Conservation (phyloP, 805 yeast species). For the Barnettozyma salicaria region DNA sequence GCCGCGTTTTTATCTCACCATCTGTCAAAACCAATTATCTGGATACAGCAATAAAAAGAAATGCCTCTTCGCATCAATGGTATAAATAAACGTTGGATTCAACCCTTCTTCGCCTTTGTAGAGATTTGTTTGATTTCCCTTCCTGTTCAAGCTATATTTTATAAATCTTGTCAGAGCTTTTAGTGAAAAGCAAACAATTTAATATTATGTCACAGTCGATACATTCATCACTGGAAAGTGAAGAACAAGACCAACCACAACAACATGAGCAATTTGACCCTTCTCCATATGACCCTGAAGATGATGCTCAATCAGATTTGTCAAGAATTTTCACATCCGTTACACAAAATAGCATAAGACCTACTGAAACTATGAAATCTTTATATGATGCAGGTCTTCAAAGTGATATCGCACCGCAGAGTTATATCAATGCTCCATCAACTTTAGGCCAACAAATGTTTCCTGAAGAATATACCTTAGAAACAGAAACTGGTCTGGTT, state of each 20-base stretch:
- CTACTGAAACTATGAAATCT: constrained; percentile 72
- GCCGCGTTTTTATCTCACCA: constrained; percentile 8
- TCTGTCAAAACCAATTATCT: no score
- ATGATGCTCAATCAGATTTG: constrained; percentile 42
- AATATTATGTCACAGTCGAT: not conserved
- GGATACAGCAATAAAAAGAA: no score
- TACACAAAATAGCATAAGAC: constrained; percentile 27
- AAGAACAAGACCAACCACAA: constrained; percentile 5
- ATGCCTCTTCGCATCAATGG: not conserved
- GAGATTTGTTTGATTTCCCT: not conserved
- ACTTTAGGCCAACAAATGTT: constrained; percentile 60
- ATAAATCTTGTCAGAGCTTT: no score
- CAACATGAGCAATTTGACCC: constrained; percentile 22
- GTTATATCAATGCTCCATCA: constrained; percentile 53
- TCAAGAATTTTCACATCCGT: constrained; percentile 26
- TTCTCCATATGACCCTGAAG: constrained; percentile 37
- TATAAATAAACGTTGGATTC: constrained; percentile 1
- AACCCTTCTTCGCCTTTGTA: not conserved
- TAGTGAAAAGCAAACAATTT: no score
- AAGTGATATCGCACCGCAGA: constrained; percentile 40
- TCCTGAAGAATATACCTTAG: constrained; percentile 89
- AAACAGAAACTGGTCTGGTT: constrained; percentile 83
- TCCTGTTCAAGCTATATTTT: not conserved
- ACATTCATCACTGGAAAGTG: constrained; percentile 12
- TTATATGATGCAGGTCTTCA: constrained; percentile 57